Evolutionary conservation across 1,284 basidiomycete species (phyloP).

Genomic region (Boletellus dicymbophilus): DNA sequence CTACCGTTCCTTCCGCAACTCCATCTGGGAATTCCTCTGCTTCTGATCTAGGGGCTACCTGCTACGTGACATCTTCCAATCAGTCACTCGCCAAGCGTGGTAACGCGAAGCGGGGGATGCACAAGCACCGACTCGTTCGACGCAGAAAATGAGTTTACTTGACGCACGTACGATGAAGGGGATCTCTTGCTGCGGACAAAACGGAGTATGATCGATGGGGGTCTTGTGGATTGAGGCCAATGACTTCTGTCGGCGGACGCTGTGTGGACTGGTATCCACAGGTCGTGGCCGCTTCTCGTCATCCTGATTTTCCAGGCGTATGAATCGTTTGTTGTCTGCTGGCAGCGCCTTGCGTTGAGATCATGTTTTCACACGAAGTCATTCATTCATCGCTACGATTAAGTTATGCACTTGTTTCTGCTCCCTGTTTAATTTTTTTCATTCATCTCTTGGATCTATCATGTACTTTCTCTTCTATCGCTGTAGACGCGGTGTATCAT

Average conservation of each 20-base stretch:
- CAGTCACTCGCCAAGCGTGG: slow-evolving; percentile 20
- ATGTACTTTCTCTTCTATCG: no score
- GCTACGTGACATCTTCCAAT: slow-evolving; percentile 16
- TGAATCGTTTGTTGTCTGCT: no score
- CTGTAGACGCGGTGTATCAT: neutral
- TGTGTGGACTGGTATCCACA: no score
- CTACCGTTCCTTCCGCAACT: slow-evolving; percentile 7
- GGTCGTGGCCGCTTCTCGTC: no score
- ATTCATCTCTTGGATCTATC: no score
- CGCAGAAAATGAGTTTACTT: slow-evolving; percentile 11
- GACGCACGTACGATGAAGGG: neutral
- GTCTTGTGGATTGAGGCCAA: neutral
- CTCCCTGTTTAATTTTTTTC: no score
- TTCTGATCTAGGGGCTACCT: slow-evolving; percentile 10
- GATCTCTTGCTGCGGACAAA: neutral
- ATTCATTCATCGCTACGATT: slow-evolving; percentile 4
- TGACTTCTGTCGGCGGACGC: no score
- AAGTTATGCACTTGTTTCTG: slow-evolving; percentile 16
- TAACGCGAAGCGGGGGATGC: slow-evolving; percentile 11
- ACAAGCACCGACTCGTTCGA: slow-evolving; percentile 29
- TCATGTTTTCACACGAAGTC: neutral
- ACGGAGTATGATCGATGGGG: neutral
- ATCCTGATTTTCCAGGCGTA: no score
- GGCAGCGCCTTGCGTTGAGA: no score
- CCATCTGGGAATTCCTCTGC: slow-evolving; percentile 6